These are phyloP conservation scores for Daldinia sp. DNA, from an alignment of 2,329 filamentous ascomycete species.

Conservation along the genomic window DNA sequence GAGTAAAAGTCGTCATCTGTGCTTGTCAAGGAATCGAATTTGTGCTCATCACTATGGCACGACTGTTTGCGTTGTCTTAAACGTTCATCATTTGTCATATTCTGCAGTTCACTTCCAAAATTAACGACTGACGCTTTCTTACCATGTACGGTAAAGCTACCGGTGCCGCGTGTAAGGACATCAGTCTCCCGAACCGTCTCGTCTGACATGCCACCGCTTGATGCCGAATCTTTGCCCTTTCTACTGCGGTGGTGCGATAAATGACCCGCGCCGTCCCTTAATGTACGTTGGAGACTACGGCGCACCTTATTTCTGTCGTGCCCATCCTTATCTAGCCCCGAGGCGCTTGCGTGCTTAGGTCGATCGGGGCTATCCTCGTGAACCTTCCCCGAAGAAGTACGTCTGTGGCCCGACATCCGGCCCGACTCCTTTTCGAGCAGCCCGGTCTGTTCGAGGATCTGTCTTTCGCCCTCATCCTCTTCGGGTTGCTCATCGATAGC, in stretches of 20 bases:
- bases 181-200: conserved; percentile 64
- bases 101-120: conserved; percentile 92
- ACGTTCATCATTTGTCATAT: conserved; percentile 76
- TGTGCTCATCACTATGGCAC: conserved; percentile 52
- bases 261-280: conserved; percentile 79
- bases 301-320: conserved; percentile 74
- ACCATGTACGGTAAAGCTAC: conserved; percentile 94
- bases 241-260: conserved; percentile 74
- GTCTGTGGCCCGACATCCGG: conserved; percentile 53
- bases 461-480: conserved; percentile 72
- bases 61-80: conserved; percentile 68
- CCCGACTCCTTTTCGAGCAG: conserved; percentile 60
- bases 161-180: conserved; percentile 78
- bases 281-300: conserved; percentile 86
- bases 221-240: conserved; percentile 77
- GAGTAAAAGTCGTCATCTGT: conserved; percentile 62
- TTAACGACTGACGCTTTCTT: conserved; percentile 98
- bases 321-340: conserved; percentile 53
- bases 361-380: conserved; percentile 53
- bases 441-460: conserved; percentile 72
- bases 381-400: conserved; percentile 51
- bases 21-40: conserved; percentile 48
- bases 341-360: conserved; percentile 48
- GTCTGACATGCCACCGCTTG: conserved; percentile 62
- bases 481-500: conserved; percentile 53